A percentile compares a stretch with the other conserved stretches of the same genome.
Conservation (phyloP, 192 early-diverging fungal species). For the Jimgerdemannia lactiflua region DNA sequence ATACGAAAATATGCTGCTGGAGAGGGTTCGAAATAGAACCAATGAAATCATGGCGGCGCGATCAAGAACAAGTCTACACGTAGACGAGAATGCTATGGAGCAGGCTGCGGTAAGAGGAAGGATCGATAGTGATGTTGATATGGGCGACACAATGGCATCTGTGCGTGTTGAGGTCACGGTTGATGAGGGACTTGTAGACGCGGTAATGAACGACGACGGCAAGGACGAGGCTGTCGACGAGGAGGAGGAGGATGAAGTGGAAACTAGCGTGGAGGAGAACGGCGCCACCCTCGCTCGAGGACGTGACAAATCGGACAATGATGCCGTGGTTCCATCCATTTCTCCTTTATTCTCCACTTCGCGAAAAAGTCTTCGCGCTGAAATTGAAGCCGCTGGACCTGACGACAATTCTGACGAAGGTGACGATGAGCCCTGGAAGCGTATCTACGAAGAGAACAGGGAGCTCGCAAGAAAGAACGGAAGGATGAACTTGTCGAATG, state of each 20-base stretch:
- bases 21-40: not conserved
- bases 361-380: slow-evolving; percentile 11
- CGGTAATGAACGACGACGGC: slow-evolving; percentile 4
- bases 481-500: slow-evolving; percentile 12
- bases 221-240: not conserved
- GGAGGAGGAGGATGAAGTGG: not conserved
- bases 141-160: not conserved
- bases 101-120: not conserved
- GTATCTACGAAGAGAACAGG: not conserved
- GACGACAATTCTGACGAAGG: not conserved
- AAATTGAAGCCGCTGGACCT: slow-evolving; percentile 3
- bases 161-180: slow-evolving; percentile 8
- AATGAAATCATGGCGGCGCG: slow-evolving; percentile 5
- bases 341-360: slow-evolving; percentile 1
- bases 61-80: slow-evolving; percentile 5
- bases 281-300: not conserved
- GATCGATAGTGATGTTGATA: slow-evolving; percentile 2
- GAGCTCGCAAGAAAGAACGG: slow-evolving; percentile 7
- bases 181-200: slow-evolving; percentile 14
- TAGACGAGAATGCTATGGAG: not conserved
- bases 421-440: slow-evolving; percentile 3
- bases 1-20: slow-evolving; percentile 22
- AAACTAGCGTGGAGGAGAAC: not conserved
- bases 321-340: not conserved
- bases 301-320: not conserved